Base-by-base conservation (phyloP, 208 protist genomes). In the Leishmania turanica region DNA sequence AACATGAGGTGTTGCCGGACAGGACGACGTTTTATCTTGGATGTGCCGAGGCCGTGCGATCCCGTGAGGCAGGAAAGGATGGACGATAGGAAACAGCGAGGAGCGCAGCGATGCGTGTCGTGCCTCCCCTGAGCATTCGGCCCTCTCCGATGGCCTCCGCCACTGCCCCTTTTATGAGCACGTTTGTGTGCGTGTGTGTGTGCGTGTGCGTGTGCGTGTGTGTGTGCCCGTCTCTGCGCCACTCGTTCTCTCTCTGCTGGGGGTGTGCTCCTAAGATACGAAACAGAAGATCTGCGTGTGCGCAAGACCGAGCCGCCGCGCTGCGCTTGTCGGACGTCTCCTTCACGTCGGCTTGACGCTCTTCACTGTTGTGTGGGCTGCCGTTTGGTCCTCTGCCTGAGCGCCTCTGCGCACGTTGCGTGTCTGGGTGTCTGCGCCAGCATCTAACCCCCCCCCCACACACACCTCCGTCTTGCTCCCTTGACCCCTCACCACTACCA, bases 191-290 rank as follows among this genome's bases (percentile, higher is more conserved):
- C 45, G 65, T 70, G 65, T 49, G 65, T 70, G 34, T 70, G 34
- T 70, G 34, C 49, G 65, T 70, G 65, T 49, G 37, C n/a, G 65
- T 49, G 65, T 70, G 34, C 49, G 34, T 70, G 34, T 70, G 65
- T 70, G 65, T 49, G 37, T 19, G 4, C n/a, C 21, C n/a, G 66
- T 27, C 15, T 49, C 34, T 47, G 19, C 15, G 37, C n/a, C 13
- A 49, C 66, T 71, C 4, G 8, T 24, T 47, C 27, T 47, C 37
- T 37, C 34, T 71, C 60, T 65, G 60, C 60, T 34, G n/a, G 27
- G 27, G 17, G 11, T 37, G 27, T 34, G 60, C 60, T 65, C 27
- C 60, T 65, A 27, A 34, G 45, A 49, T 49, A 49, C 27, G 11
- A 54, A 54, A 21, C 17, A 13, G 9, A 54, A 54, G 9, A 5